These are phyloP conservation scores for Backusella luteola DNA, from an alignment of 192 early-diverging fungal genomes.

Conservation along the genomic window DNA sequence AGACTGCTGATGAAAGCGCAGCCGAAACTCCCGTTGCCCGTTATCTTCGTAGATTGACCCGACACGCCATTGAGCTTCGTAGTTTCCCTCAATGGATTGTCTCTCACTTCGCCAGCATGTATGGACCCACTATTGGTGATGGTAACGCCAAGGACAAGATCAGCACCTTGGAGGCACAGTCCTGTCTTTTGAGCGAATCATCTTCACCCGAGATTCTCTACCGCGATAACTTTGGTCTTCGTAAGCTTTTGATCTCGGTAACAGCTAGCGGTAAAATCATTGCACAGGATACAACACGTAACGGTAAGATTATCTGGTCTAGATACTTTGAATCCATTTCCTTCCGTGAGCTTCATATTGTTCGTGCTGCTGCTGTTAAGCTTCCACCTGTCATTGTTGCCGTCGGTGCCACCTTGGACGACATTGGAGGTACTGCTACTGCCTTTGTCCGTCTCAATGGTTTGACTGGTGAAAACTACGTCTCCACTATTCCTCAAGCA, in stretches of 20 bases:
- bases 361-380: slow-evolving; percentile 62
- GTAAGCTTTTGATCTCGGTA: slow-evolving; percentile 85
- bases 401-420: slow-evolving; percentile 47
- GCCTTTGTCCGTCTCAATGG: slow-evolving; percentile 61
- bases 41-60: slow-evolving; percentile 60
- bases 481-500: slow-evolving; percentile 23
- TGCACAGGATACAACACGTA: slow-evolving; percentile 75
- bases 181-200: slow-evolving; percentile 9
- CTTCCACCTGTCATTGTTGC: slow-evolving; percentile 72
- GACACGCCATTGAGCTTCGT: slow-evolving; percentile 51
- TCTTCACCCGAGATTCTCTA: slow-evolving; percentile 31
- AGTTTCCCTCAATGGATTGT: slow-evolving; percentile 45
- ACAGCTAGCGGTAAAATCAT: slow-evolving; percentile 78
- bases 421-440: slow-evolving; percentile 31
- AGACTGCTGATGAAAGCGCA: slow-evolving; percentile 46
- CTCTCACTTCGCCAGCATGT: slow-evolving; percentile 33
- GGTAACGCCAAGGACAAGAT: slow-evolving; percentile 17
- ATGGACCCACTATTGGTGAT: background rate
- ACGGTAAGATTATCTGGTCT: slow-evolving; percentile 81
- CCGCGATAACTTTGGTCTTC: slow-evolving; percentile 76
- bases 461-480: slow-evolving; percentile 58
- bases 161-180: slow-evolving; percentile 10
- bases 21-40: slow-evolving; percentile 53
- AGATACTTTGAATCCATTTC: slow-evolving; percentile 46
- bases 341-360: slow-evolving; percentile 45